Evolutionary conservation across 305 asterid genomes (phyloP).

Genomic region (Solanum hybrid): DNA sequence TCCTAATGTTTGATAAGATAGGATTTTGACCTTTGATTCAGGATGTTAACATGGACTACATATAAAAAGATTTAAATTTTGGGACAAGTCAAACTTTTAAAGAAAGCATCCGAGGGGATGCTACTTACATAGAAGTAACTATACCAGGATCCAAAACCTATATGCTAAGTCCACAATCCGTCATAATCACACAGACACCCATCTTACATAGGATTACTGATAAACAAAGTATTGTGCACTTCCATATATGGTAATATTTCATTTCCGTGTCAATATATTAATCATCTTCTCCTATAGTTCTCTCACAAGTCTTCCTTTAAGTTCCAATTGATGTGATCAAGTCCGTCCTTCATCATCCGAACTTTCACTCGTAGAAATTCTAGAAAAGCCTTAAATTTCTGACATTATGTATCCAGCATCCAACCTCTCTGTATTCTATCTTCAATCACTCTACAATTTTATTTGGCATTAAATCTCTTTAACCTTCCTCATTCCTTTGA

Average conservation of each 20-base stretch:
- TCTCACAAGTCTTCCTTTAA: not conserved
- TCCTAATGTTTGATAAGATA: not conserved
- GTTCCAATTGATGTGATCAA: not conserved
- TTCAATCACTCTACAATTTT: not conserved
- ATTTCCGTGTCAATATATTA: not conserved
- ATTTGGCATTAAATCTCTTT: not conserved
- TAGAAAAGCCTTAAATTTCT: not conserved
- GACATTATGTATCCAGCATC: not conserved
- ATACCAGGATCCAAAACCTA: not conserved
- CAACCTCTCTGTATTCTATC: not conserved
- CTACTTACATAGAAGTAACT: not conserved
- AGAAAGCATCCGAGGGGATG: not conserved
- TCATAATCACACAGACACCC: not conserved
- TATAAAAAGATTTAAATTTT: not conserved
- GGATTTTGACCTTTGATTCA: not conserved
- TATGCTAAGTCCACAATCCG: not conserved
- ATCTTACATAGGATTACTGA: not conserved
- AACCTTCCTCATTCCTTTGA: not conserved
- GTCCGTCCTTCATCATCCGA: not conserved
- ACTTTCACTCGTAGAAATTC: not conserved
- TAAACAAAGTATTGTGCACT: not conserved
- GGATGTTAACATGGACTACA: not conserved
- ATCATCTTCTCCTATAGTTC: not conserved
- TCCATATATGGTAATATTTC: not conserved
- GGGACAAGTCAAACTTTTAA: not conserved